Evolutionary conservation across 2,329 filamentous ascomycete species (phyloP).

Genomic region (Penicillium sp.): DNA sequence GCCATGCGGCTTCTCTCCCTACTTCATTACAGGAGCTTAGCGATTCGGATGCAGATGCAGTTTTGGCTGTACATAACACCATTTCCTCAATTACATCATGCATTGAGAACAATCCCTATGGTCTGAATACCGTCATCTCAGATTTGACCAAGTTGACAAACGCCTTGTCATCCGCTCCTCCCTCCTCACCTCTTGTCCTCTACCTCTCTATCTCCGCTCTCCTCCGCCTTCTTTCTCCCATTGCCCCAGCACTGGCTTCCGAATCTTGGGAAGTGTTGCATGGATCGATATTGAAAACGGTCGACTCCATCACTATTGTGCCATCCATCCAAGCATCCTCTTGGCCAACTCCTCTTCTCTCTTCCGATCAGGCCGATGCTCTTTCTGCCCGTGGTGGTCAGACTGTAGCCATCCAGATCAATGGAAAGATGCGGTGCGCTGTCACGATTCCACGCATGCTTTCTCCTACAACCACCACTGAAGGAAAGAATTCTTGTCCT

Average conservation of each 20-base stretch:
- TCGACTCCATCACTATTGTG: slow-evolving; percentile 12
- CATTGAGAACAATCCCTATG: slow-evolving; percentile 71
- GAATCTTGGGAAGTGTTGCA: slow-evolving; percentile 74
- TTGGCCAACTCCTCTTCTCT: slow-evolving; percentile 62
- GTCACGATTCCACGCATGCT: slow-evolving; percentile 65
- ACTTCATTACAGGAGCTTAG: slow-evolving; percentile 36
- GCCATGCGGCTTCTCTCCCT: slow-evolving; percentile 32
- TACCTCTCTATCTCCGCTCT: slow-evolving; percentile 60
- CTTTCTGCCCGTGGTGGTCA: slow-evolving; percentile 56
- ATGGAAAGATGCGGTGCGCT: slow-evolving; percentile 75
- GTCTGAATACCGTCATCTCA: slow-evolving; percentile 81
- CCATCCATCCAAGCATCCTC: slow-evolving; percentile 50
- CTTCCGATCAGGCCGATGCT: slow-evolving; percentile 43
- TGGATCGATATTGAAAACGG: slow-evolving; percentile 22
- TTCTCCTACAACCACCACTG: slow-evolving; percentile 34
- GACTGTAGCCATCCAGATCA: slow-evolving; percentile 71
- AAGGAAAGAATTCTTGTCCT: slow-evolving; percentile 18
- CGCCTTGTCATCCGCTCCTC: slow-evolving; percentile 55
- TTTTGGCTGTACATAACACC: slow-evolving; percentile 69
- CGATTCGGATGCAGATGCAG: slow-evolving; percentile 52
- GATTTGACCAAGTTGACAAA: slow-evolving; percentile 85
- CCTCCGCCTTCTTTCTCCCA: slow-evolving; percentile 74
- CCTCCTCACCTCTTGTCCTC: slow-evolving; percentile 43
- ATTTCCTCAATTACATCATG: slow-evolving; percentile 70
- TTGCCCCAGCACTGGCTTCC: slow-evolving; percentile 79